Conservation (phyloP, 2,329 filamentous ascomycete genomes). For the Clonostachys byssicola region DNA sequence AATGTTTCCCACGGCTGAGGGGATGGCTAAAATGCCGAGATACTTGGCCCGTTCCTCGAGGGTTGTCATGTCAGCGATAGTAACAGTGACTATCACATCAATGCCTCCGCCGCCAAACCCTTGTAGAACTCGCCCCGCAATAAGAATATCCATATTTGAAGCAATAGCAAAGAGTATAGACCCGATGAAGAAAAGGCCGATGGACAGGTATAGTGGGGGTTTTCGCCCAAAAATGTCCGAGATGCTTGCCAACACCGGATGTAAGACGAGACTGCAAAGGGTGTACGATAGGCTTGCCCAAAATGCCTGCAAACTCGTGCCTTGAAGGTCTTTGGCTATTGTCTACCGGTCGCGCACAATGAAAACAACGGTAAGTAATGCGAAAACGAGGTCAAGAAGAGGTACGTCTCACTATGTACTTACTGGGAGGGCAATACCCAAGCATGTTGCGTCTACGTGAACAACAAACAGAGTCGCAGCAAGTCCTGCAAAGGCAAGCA, state of each 20-base stretch:
- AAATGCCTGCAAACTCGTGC: too few species aligned
- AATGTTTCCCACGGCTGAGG: conserved; percentile 61
- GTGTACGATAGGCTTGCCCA: too few species aligned
- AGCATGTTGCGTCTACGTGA: too few species aligned
- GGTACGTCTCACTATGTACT: too few species aligned
- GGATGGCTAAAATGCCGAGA: conserved; percentile 52
- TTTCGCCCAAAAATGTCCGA: conserved; percentile 57
- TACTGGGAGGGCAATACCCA: too few species aligned
- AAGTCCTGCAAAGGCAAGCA: too few species aligned
- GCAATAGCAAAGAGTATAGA: conserved; percentile 49
- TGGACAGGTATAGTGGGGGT: conserved; percentile 44
- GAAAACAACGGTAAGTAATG: too few species aligned
- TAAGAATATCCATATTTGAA: conserved; percentile 44
- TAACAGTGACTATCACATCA: conserved; percentile 53
- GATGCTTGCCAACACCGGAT: conserved; percentile 64
- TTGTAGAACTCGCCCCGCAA: conserved; percentile 51
- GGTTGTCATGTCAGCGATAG: conserved; percentile 51
- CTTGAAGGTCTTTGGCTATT: too few species aligned
- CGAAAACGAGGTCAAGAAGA: too few species aligned
- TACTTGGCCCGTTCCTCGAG: conserved; percentile 45
- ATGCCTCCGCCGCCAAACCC: conserved; percentile 54
- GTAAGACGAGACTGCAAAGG: too few species aligned
- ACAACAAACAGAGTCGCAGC: too few species aligned
- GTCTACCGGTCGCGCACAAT: too few species aligned
- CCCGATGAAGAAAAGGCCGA: conserved; percentile 49